phyloP scores from a whole-genome alignment of 2,329 filamentous ascomycete genomes.

The Phoma herbarum region DNA sequence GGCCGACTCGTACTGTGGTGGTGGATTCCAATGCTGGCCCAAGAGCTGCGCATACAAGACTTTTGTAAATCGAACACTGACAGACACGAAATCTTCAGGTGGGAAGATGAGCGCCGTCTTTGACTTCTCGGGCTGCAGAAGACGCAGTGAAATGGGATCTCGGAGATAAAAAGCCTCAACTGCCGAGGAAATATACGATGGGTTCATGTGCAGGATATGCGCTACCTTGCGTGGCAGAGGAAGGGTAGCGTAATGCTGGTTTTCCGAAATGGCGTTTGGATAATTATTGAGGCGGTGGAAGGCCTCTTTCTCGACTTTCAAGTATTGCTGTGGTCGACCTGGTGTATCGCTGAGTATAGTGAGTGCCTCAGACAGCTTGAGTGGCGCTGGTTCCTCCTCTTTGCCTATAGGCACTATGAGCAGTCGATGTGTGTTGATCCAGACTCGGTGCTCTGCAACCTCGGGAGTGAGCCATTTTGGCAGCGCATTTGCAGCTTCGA shows the following conservation, averaged over 20 bases:
- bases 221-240: slow-evolving; percentile 84
- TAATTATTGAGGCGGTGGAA: slow-evolving; percentile 90
- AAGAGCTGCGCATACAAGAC: slow-evolving; percentile 90
- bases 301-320: slow-evolving; percentile 82
- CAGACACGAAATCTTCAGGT: slow-evolving; percentile 79
- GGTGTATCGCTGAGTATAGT: slow-evolving; percentile 65
- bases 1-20: slow-evolving; percentile 64
- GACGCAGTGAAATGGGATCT: slow-evolving; percentile 78
- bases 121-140: slow-evolving; percentile 65
- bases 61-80: slow-evolving; percentile 84
- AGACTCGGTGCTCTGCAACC: slow-evolving; percentile 84
- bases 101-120: slow-evolving; percentile 68
- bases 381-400: slow-evolving; percentile 40
- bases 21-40: slow-evolving; percentile 78
- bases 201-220: slow-evolving; percentile 77
- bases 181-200: slow-evolving; percentile 80
- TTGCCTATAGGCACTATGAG: slow-evolving; percentile 71
- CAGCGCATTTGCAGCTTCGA: slow-evolving; percentile 88
- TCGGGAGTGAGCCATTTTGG: slow-evolving; percentile 93
- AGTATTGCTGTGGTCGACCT: slow-evolving; percentile 72
- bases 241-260: slow-evolving; percentile 77
- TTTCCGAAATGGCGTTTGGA: slow-evolving; percentile 75
- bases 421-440: slow-evolving; percentile 82
- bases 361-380: slow-evolving; percentile 67
- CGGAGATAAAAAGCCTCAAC: slow-evolving; percentile 93